Conservation (phyloP, 1,139 yeast species). For the Saccharomycopsis crataegensis region DNA sequence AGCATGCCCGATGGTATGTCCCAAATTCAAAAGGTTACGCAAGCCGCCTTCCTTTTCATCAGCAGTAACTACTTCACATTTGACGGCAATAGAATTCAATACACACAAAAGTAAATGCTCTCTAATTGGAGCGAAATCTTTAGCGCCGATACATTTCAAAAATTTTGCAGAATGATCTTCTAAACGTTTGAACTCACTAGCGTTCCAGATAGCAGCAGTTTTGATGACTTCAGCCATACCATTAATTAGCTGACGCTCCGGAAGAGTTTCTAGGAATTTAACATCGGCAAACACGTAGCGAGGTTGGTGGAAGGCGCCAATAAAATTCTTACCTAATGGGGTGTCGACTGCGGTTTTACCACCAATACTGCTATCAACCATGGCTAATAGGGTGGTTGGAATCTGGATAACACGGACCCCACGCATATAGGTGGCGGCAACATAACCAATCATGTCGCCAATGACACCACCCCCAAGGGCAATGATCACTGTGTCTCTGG, state of each 20-base stretch:
- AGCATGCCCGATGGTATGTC: constrained; percentile 98
- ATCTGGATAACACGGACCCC: constrained; percentile 93
- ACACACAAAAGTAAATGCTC: constrained; percentile 76
- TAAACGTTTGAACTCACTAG: constrained; percentile 72
- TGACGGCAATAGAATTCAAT: constrained; percentile 77
- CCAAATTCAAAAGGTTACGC: constrained; percentile 87
- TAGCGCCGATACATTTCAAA: constrained; percentile 48
- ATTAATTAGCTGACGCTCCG: constrained; percentile 89
- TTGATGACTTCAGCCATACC: constrained; percentile 99
- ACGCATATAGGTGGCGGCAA: constrained; percentile 98
- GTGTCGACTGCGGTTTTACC: constrained; percentile 99
- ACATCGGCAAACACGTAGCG: constrained; percentile 82
- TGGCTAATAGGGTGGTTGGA: constrained; percentile 88
- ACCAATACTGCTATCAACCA: constrained; percentile 98
- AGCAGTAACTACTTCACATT: constrained; percentile 87
- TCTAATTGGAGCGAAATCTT: constrained; percentile 44
- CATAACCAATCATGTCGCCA: constrained; percentile 99
- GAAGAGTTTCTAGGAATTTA: constrained; percentile 78
- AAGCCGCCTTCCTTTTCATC: constrained; percentile 97
- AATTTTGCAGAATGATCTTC: constrained; percentile 70
- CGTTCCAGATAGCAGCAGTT: constrained; percentile 98
- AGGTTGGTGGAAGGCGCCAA: constrained; percentile 99
- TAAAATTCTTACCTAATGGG: constrained; percentile 91
- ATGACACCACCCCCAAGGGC: constrained; percentile 99
- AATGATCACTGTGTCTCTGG: constrained; percentile 88